These are phyloP conservation scores for Dothiorella sarmentorum DNA, from an alignment of 2,329 filamentous ascomycete genomes.

Conservation along the genomic window DNA sequence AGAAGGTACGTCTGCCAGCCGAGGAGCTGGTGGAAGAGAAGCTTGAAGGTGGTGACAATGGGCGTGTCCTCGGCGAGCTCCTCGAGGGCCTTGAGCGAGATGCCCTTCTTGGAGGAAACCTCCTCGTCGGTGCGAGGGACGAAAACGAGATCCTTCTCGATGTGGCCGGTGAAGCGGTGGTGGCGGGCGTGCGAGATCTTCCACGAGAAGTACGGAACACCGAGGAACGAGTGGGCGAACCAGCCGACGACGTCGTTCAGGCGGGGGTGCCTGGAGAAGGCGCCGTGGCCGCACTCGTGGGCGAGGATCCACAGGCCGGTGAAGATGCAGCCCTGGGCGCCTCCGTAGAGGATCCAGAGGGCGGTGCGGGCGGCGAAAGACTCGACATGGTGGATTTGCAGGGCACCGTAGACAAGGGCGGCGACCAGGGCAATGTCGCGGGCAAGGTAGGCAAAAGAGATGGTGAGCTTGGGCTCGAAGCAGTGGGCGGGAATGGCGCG, in stretches of 20 bases:
- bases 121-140: conserved; percentile 28
- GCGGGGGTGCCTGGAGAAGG: conserved; percentile 56
- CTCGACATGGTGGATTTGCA: conserved; percentile 52
- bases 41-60: conserved; percentile 51
- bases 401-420: conserved; percentile 49
- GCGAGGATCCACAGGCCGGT: conserved; percentile 69
- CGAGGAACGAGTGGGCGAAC: conserved; percentile 61
- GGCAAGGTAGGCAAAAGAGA: conserved; percentile 45
- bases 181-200: conserved; percentile 67
- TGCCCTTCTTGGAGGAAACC: conserved; percentile 10
- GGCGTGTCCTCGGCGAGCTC: conserved; percentile 57
- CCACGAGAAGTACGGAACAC: conserved; percentile 72
- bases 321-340: conserved; percentile 62
- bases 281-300: conserved; percentile 68
- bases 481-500: conserved; percentile 59
- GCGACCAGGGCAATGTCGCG: conserved; percentile 54
- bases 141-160: conserved; percentile 58
- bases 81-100: conserved; percentile 34
- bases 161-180: conserved; percentile 65
- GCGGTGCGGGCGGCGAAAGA: conserved; percentile 43
- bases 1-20: conserved; percentile 64
- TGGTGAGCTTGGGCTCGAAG: conserved; percentile 55
- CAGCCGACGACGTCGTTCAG: conserved; percentile 64
- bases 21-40: conserved; percentile 61
- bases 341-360: conserved; percentile 60